Conservation (phyloP, 2,329 filamentous ascomycete species). For the Trichoderma afroharzianum region DNA sequence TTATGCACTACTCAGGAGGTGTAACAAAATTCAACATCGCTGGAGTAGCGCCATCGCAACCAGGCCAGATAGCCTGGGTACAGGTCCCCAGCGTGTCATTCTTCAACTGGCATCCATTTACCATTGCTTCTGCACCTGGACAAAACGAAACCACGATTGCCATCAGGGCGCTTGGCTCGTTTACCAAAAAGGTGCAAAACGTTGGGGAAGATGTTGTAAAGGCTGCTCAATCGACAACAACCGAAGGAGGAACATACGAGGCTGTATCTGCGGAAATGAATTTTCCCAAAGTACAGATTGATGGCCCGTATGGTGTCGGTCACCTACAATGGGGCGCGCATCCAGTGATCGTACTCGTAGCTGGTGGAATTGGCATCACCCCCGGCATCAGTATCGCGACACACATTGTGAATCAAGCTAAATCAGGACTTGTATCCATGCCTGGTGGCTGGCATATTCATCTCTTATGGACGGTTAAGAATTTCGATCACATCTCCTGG, state of each 20-base stretch:
- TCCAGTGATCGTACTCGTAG: not conserved
- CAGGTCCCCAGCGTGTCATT: slow-evolving; percentile 23
- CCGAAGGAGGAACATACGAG: not conserved
- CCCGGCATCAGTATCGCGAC: not conserved
- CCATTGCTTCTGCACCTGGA: slow-evolving; percentile 21
- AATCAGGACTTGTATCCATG: not conserved
- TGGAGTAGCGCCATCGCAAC: slow-evolving; percentile 16
- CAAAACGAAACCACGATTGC: not conserved
- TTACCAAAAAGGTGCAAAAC: not conserved
- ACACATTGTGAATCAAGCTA: not conserved
- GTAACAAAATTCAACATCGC: slow-evolving; percentile 24
- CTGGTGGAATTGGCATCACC: not conserved
- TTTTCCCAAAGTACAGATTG: not conserved
- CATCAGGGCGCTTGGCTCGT: not conserved
- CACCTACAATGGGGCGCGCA: not conserved
- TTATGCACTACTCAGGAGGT: slow-evolving; percentile 20
- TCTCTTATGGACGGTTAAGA: not conserved
- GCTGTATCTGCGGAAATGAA: not conserved
- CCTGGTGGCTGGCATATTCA: not conserved
- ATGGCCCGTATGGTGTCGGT: not conserved
- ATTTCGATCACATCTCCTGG: not conserved
- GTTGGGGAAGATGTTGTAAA: not conserved
- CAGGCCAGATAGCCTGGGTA: slow-evolving; percentile 26
- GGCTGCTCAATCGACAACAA: not conserved
- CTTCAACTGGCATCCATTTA: slow-evolving; percentile 28